These are phyloP conservation scores for Massariosphaeria phaeospora DNA, from an alignment of 495 filamentous ascomycete species.

Conservation along the genomic window DNA sequence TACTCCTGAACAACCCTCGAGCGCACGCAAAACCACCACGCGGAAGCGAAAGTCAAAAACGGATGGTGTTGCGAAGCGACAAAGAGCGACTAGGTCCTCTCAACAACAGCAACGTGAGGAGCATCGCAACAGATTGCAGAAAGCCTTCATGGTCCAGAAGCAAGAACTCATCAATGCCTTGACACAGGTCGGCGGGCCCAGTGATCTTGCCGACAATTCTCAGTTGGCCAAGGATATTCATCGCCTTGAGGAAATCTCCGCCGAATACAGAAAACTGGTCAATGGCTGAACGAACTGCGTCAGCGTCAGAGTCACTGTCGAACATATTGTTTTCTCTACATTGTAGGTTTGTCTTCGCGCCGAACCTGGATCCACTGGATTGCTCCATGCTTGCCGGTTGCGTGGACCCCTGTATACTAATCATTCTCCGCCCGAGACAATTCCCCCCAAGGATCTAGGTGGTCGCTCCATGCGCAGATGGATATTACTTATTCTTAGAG, in stretches of 20 bases:
- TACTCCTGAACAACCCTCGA: neutral
- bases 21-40: neutral
- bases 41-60: constrained; percentile 27
- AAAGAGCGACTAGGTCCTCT: constrained; percentile 16
- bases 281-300: constrained; percentile 18
- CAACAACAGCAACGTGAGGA: constrained; percentile 16
- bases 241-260: constrained; percentile 22
- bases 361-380: constrained; percentile 15
- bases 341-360: constrained; percentile 11
- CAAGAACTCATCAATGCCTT: constrained; percentile 13
- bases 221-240: constrained; percentile 22
- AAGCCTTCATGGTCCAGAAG: constrained; percentile 21
- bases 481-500: no score
- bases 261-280: constrained; percentile 18
- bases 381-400: no score
- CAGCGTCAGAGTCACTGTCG: no score
- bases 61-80: constrained; percentile 18
- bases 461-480: no score
- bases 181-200: constrained; percentile 20
- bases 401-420: neutral
- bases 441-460: no score
- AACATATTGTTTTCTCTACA: neutral
- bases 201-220: constrained; percentile 21
- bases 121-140: constrained; percentile 9
- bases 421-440: neutral